Evolutionary conservation across 108 stramenopile genomes (phyloP).

Genomic region (Conticribra guillardii): DNA sequence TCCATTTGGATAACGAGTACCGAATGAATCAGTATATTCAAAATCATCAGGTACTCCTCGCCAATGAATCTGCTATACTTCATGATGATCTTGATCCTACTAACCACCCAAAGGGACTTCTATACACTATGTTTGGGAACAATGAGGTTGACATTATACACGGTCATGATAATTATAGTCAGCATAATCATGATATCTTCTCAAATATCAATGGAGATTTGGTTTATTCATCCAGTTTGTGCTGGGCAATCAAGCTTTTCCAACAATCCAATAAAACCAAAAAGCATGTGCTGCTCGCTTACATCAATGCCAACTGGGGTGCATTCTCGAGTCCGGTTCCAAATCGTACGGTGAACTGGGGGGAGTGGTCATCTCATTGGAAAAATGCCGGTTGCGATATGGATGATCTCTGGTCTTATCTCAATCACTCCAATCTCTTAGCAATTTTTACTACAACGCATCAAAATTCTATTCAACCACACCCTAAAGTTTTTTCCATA

Average conservation of each 20-base stretch:
- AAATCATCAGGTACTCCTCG: too few species aligned
- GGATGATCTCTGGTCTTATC: constrained; percentile 38
- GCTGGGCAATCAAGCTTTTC: neutral
- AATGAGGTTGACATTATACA: too few species aligned
- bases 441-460: constrained; percentile 55
- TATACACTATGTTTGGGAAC: too few species aligned
- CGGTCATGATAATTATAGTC: too few species aligned
- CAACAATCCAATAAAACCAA: neutral
- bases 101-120: too few species aligned
- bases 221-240: neutral
- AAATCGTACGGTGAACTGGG: constrained; percentile 50
- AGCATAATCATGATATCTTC: too few species aligned
- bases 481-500: constrained; percentile 57
- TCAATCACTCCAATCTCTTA: constrained; percentile 46
- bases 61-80: too few species aligned
- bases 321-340: constrained; percentile 43
- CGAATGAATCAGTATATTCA: too few species aligned
- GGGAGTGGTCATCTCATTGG: constrained; percentile 16
- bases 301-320: constrained; percentile 60
- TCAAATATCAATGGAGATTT: neutral
- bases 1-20: too few species aligned
- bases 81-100: too few species aligned
- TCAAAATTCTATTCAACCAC: constrained; percentile 42
- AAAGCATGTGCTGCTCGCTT: constrained; percentile 30
- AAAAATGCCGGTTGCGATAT: constrained; percentile 7